Evolutionary conservation across 140 eudicot genomes (phyloP).

Genomic region (Oenanthe javanica): DNA sequence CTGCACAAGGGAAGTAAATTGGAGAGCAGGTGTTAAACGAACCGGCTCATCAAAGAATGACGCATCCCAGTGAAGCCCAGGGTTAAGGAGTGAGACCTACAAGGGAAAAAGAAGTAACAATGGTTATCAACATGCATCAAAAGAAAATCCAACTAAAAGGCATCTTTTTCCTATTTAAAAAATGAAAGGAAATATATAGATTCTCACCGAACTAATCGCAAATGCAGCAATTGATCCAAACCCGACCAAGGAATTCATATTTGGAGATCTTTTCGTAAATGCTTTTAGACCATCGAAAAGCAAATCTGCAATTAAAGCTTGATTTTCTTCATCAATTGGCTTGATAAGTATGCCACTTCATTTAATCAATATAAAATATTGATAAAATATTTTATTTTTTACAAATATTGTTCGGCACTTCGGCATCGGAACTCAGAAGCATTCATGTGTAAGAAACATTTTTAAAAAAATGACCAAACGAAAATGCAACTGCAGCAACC

Average conservation of each 20-base stretch:
- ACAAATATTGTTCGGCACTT: not conserved
- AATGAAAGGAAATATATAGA: not conserved
- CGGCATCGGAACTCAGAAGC: not conserved
- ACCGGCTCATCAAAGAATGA: slow-evolving; percentile 97
- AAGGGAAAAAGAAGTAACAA: slow-evolving; percentile 16
- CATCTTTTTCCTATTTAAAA: not conserved
- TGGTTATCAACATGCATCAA: slow-evolving; percentile 8
- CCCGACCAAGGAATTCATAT: slow-evolving; percentile 97
- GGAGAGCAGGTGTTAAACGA: slow-evolving; percentile 26
- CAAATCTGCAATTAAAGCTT: slow-evolving; percentile 43
- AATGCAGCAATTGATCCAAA: slow-evolving; percentile 92
- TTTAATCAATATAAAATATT: not conserved
- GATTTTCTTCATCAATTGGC: slow-evolving; percentile 1
- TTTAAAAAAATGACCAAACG: not conserved
- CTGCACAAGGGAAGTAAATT: not conserved
- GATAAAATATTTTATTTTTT: not conserved
- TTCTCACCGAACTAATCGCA: slow-evolving; percentile 67
- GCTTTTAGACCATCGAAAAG: slow-evolving; percentile 79
- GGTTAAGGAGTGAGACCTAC: slow-evolving; percentile 86
- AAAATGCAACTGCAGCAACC: not conserved
- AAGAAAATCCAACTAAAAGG: slow-evolving; percentile 5
- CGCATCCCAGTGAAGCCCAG: slow-evolving; percentile 90
- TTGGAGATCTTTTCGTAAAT: slow-evolving; percentile 76
- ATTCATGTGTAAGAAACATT: not conserved
- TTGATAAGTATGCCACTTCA: not conserved